Evolutionary conservation across 176 grass and related monocot species (phyloP), one percentile per base, ranked within the genome.

Genomic region (Juncus inflexus): DNA sequence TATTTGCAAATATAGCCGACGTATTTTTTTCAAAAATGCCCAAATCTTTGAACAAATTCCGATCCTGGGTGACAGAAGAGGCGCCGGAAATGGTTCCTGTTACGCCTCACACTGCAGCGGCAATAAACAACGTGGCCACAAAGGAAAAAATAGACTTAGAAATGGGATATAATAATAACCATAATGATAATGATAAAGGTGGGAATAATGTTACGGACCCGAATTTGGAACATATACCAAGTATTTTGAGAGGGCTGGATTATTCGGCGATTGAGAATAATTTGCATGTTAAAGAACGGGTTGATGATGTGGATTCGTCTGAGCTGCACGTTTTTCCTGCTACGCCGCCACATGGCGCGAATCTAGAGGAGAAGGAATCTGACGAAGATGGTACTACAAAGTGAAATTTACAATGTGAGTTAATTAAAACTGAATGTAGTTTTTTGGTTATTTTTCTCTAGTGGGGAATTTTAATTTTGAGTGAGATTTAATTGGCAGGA

Each of bases 1-100:
- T 73, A 52, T 43, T 79, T 2, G 72, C 35, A 28, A 96, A 96
- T 71, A 15, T 96, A 10, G 61, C 62, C 12, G 79, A 96, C 28
- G 87, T 91, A 28, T 91, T 96, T 77, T 86, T 73, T 63, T 58
- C 74, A 4, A 51, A 77, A 75, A 86, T 88, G 28, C 84, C 91
- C 40, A 73, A 81, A 9, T 91, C 91, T 59, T 52, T 96, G 60
- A 91, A 81, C 76, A 65, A 67, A 2, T 96, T 96, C 78, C 78
- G 87, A 63, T 68, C 79, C 11, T 86, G 81, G 91, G 87, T 88
- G 51, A 63, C 19, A 3, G 13, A 70, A 3, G 52, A 74, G 12
- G 49, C 37, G 0, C 52, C 61, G 16, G 72, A 47, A 55, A 58
- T 58, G 35, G 12, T 66, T 52, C 28, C 73, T 38, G 36, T 50